Conservation (phyloP, 2,329 filamentous ascomycete genomes). For the Dactylellina drechsleri region DNA sequence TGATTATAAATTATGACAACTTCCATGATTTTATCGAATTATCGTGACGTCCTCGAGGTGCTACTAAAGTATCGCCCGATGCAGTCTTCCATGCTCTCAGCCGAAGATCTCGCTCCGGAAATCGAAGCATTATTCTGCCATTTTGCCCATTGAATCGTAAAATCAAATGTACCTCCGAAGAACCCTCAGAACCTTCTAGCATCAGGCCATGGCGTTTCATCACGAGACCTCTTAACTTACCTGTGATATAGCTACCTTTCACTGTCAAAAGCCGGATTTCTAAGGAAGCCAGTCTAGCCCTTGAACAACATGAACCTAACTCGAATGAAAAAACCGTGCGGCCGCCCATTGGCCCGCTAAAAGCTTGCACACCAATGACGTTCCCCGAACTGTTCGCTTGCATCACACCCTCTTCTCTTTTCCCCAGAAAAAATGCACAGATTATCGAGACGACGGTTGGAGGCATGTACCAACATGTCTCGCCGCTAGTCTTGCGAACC, state of each 20-base stretch:
- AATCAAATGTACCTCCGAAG: no score
- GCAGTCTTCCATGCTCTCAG: conserved; percentile 12
- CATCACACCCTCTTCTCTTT: conserved; percentile 49
- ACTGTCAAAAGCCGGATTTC: conserved; percentile 28
- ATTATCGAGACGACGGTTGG: conserved; percentile 7
- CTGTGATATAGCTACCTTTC: conserved; percentile 5
- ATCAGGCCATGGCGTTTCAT: conserved; percentile 1
- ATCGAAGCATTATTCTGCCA: conserved; percentile 22
- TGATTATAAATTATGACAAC: no score
- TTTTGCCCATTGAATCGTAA: no score
- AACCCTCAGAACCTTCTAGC: no score
- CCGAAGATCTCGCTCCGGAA: conserved; percentile 24
- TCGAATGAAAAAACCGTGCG: conserved; percentile 6
- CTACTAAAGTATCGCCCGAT: conserved; percentile 4
- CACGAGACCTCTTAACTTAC: conserved; percentile 21
- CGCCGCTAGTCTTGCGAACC: conserved; percentile 24
- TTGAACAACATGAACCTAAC: conserved; percentile 13
- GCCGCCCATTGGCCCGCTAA: conserved; percentile 32
- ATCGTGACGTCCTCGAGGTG: no score
- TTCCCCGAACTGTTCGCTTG: conserved; percentile 46
- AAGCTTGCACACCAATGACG: conserved; percentile 41
- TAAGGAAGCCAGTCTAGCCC: conserved; percentile 32
- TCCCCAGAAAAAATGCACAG: conserved; percentile 12
- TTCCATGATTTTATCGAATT: no score
- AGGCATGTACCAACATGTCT: conserved; percentile 1